Base-by-base conservation (phyloP, 2,329 filamentous ascomycete genomes). In the Chaetomiaceae sp. region DNA sequence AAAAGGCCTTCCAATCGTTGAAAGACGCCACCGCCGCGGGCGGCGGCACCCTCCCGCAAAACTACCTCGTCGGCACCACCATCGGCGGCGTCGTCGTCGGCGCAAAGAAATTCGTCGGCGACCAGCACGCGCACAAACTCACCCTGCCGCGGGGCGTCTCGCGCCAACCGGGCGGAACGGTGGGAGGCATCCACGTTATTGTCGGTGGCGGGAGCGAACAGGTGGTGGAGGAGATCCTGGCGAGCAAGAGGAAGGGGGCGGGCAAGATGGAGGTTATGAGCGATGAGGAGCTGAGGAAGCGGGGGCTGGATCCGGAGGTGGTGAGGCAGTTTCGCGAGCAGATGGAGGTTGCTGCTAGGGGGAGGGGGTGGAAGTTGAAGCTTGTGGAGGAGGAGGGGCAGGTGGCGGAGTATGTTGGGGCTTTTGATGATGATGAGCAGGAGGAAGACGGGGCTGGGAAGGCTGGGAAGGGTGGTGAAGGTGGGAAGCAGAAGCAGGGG, bases 301-400 rank as follows among this genome's bases (percentile, higher is more conserved):
- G 89, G 40, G 82, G 87, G 14, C 74, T 92, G 27, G 80, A 85
- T 50, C 80, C 80, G 0, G 78, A 85, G 43, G 77, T 84, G 39
- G 76, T 95, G 3, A 84, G 91, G 61, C 76, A 83, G 42, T 74
- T 95, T 66, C 80, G 80, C 63, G 78, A 83, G 58, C 76, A 88
- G 64, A 70, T 95, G 54, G 78, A 88, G 65, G 79, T n/a, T n/a
- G n/a, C n/a, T 83, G 62, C 66, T 88, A 37, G 88, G 89, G 0
- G 81, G 83, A 3, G 83, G 85, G 83, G 83, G 15, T 96, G 91
- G 90, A 87, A 84, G 63, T 73, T 96, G 55, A 88, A 94, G 68
- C 76, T 94, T 14, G 81, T 94, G 1, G 87, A 94, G 63, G 76
- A 37, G 6, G 82, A 11, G 80, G 85, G 90, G 65, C 75, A 86